Conservation (phyloP, 2,329 filamentous ascomycete species). For the Dendrostoma leiphaemia region DNA sequence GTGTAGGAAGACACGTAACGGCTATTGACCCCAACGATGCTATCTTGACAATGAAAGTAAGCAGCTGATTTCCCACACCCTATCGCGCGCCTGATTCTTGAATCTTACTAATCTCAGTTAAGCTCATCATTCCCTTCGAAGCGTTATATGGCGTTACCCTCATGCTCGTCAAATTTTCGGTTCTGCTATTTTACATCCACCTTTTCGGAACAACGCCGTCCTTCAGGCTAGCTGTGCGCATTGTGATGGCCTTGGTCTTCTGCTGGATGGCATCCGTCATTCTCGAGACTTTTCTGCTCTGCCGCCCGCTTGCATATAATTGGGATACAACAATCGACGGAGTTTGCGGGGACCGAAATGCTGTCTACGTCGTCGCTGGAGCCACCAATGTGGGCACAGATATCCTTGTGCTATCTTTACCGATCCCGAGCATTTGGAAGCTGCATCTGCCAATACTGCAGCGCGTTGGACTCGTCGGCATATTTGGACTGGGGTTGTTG, state of each 20-base stretch:
- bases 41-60: neutral
- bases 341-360: constrained; percentile 6
- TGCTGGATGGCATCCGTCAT: constrained; percentile 2
- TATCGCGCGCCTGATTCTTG: too few relatives aligned
- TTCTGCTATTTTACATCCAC: constrained; percentile 4
- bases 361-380: constrained; percentile 5
- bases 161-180: constrained; percentile 5
- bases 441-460: neutral
- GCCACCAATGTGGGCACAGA: constrained; percentile 4
- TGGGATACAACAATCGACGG: constrained; percentile 2
- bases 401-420: constrained; percentile 4
- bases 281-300: constrained; percentile 8
- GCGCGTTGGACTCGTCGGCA: neutral
- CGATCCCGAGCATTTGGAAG: neutral
- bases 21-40: neutral
- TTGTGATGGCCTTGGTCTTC: neutral
- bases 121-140: constrained; percentile 10
- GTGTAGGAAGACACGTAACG: neutral
- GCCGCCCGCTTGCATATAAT: constrained; percentile 7
- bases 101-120: too few relatives aligned
- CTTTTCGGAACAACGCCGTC: neutral
- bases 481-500: neutral
- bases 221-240: neutral
- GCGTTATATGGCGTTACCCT: constrained; percentile 8
- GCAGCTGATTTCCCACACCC: too few relatives aligned